phyloP scores from a whole-genome alignment of 768 basidiomycete genomes.

The Panaeolus cyanescens region DNA sequence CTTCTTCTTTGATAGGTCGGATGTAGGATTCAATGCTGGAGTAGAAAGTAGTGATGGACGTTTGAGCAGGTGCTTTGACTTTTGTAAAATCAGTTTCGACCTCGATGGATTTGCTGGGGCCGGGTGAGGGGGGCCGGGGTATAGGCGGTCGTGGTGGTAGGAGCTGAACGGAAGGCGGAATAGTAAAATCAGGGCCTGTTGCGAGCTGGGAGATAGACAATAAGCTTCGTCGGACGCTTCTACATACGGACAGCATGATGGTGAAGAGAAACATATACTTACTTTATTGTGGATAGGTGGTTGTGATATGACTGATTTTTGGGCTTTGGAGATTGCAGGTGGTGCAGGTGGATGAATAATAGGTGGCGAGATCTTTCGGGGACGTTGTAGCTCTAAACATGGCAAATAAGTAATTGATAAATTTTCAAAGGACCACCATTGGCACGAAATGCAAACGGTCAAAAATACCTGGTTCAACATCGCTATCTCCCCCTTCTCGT shows the following conservation, averaged over 20 bases:
- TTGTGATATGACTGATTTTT: conserved; percentile 49
- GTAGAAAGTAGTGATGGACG: conserved; percentile 77
- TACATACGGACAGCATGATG: too few relatives aligned
- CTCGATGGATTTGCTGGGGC: conserved; percentile 81
- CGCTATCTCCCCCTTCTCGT: conserved; percentile 73
- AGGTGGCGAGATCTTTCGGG: conserved; percentile 63
- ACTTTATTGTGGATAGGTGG: conserved; percentile 54
- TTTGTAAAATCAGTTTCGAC: conserved; percentile 91
- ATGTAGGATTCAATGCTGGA: conserved; percentile 88
- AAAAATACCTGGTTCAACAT: conserved; percentile 57
- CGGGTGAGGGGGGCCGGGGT: conserved; percentile 65
- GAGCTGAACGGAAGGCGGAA: conserved; percentile 52
- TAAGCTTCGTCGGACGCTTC: too few relatives aligned
- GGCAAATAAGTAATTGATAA: neutral
- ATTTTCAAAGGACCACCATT: neutral
- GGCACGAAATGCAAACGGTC: neutral
- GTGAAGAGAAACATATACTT: conserved; percentile 15
- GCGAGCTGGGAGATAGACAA: conserved; percentile 21
- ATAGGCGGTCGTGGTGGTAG: conserved; percentile 64
- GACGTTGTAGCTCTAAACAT: conserved; percentile 48
- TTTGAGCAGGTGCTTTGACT: conserved; percentile 74
- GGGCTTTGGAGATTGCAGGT: conserved; percentile 50
- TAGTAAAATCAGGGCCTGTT: conserved; percentile 59
- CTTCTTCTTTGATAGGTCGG: conserved; percentile 90
- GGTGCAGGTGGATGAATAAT: conserved; percentile 38